Conservation (phyloP, 306 rosid species). For the Prunus padus region DNA sequence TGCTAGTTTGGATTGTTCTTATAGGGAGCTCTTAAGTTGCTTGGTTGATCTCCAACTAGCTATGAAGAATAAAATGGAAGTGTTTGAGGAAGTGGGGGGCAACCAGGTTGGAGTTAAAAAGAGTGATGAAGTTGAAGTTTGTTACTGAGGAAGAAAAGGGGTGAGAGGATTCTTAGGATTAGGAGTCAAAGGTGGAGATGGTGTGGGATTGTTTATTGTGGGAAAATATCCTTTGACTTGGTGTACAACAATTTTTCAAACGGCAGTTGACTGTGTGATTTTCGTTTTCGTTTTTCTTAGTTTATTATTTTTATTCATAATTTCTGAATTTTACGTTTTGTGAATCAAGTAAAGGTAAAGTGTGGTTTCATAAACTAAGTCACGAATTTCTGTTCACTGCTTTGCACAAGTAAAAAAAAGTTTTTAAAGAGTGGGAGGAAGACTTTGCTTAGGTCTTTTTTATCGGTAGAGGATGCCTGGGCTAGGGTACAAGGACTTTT, state of each 20-base stretch:
- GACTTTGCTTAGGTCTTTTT: too few relatives aligned
- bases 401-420: too few relatives aligned
- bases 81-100: neutral
- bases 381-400: too few relatives aligned
- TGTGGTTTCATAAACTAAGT: too few relatives aligned
- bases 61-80: neutral
- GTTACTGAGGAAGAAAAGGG: conserved; percentile 31
- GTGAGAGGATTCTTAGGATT: conserved; percentile 33
- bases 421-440: too few relatives aligned
- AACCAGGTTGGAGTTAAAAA: conserved; percentile 31
- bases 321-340: too few relatives aligned
- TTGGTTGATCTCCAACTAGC: neutral
- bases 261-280: neutral
- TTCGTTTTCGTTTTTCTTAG: neutral
- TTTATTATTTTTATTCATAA: neutral
- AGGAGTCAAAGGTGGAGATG: conserved; percentile 46
- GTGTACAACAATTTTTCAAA: neutral
- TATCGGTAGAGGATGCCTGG: too few relatives aligned
- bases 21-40: neutral
- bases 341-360: too few relatives aligned
- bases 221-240: neutral
- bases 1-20: neutral
- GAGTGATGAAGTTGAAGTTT: conserved; percentile 24
- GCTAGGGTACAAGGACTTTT: too few relatives aligned
- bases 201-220: conserved; percentile 18